Evolutionary conservation across 2,329 filamentous ascomycete species (phyloP).

Genomic region (Aspergillus neoniger): DNA sequence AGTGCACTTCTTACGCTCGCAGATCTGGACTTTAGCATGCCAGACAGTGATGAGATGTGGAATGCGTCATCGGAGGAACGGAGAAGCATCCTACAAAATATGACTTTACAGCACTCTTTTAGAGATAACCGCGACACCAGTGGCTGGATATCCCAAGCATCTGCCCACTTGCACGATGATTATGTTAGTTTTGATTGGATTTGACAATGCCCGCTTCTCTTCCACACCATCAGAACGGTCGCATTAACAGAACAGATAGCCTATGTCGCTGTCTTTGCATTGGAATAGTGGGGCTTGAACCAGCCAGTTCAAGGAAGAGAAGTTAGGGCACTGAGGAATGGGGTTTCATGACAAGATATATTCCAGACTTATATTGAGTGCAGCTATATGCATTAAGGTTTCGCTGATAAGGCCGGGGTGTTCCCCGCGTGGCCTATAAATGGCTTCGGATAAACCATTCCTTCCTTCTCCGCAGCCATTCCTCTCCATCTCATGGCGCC

Average conservation of each 20-base stretch:
- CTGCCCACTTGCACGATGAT: constrained; percentile 11
- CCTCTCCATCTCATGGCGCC: background rate
- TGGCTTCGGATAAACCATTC: background rate
- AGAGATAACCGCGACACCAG: constrained; percentile 18
- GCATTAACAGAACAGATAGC: too few relatives aligned
- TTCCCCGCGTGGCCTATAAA: background rate
- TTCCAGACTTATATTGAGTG: too few relatives aligned
- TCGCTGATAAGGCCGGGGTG: background rate
- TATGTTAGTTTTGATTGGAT: constrained; percentile 19
- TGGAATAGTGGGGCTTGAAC: too few relatives aligned
- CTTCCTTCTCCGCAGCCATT: background rate
- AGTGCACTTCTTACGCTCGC: constrained; percentile 20
- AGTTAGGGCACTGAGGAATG: too few relatives aligned
- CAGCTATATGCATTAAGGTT: background rate
- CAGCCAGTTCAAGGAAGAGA: too few relatives aligned
- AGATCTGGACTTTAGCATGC: constrained; percentile 27
- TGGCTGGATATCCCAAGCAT: constrained; percentile 22
- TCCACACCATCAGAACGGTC: too few relatives aligned
- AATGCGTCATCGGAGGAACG: constrained; percentile 3
- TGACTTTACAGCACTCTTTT: background rate
- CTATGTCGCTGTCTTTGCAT: too few relatives aligned
- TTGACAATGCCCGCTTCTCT: background rate
- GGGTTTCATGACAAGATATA: too few relatives aligned
- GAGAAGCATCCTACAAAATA: background rate
- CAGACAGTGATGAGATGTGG: constrained; percentile 26